These are phyloP conservation scores for Malus hybrid DNA, from an alignment of 331 rosid species.

Conservation along the genomic window DNA sequence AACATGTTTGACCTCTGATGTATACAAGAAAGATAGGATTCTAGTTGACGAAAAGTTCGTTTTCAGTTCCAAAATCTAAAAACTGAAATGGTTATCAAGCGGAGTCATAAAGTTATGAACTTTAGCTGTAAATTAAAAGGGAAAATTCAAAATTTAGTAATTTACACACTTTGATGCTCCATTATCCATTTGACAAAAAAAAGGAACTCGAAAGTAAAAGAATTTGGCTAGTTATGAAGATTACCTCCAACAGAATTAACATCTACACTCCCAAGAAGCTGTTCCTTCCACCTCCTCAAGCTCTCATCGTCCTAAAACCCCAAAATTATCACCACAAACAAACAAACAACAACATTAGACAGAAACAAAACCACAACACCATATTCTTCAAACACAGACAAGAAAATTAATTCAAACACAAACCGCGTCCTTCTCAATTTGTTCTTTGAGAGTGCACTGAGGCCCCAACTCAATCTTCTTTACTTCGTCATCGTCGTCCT, in stretches of 20 bases:
- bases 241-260: constrained; percentile 81
- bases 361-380: neutral
- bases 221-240: neutral
- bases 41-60: neutral
- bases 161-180: neutral
- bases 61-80: neutral
- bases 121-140: neutral
- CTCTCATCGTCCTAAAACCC: constrained; percentile 80
- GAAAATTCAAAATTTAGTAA: neutral
- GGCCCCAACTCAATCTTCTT: constrained; percentile 85
- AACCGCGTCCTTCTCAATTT: constrained; percentile 86
- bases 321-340: constrained; percentile 12
- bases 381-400: neutral
- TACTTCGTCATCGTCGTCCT: constrained; percentile 59
- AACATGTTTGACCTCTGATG: neutral
- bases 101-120: neutral
- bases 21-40: neutral
- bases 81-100: too few species aligned
- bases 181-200: neutral
- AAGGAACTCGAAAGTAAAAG: neutral
- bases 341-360: neutral
- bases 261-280: constrained; percentile 94
- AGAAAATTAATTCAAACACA: neutral
- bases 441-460: constrained; percentile 75
- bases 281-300: constrained; percentile 95